A percentile compares a stretch with the other conserved stretches of the same genome.
Conservation (phyloP, 2,329 filamentous ascomycete species). For the Phialemoniopsis sp. region DNA sequence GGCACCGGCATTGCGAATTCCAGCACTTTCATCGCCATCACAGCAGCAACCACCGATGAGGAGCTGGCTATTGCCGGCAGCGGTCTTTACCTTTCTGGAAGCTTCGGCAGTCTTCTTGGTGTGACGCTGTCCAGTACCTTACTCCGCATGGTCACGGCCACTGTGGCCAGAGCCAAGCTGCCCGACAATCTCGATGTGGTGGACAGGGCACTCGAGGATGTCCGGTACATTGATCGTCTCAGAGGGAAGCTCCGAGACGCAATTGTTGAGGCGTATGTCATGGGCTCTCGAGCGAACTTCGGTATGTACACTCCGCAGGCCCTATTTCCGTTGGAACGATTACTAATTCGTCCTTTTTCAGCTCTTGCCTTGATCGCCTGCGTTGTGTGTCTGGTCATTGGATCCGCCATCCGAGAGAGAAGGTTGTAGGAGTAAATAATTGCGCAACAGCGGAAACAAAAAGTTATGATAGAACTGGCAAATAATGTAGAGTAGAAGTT, state of each 20-base stretch:
- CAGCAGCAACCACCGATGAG: neutral
- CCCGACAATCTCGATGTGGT: neutral
- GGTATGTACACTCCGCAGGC: neutral
- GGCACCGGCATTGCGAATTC: conserved; percentile 15
- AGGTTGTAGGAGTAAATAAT: too few relatives aligned
- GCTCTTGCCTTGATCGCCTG: neutral
- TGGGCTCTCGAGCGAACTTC: neutral
- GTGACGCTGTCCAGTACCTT: neutral
- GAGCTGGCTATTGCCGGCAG: conserved; percentile 2
- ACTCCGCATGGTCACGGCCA: neutral
- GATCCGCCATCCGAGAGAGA: too few relatives aligned
- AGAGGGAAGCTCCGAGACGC: neutral
- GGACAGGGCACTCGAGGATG: neutral
- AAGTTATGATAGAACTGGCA: too few relatives aligned
- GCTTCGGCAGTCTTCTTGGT: neutral
- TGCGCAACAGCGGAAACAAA: too few relatives aligned
- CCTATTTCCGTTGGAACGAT: neutral
- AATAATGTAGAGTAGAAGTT: too few relatives aligned
- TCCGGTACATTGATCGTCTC: neutral
- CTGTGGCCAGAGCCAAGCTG: neutral
- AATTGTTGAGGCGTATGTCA: neutral
- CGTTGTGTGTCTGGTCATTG: neutral
- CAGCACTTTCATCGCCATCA: conserved; percentile 2
- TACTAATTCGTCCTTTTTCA: neutral
- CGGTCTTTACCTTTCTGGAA: neutral